A percentile compares a stretch with the other conserved stretches of the same genome.
Conservation (phyloP, 2,329 filamentous ascomycete genomes). For the Fusarium cicatricum region DNA sequence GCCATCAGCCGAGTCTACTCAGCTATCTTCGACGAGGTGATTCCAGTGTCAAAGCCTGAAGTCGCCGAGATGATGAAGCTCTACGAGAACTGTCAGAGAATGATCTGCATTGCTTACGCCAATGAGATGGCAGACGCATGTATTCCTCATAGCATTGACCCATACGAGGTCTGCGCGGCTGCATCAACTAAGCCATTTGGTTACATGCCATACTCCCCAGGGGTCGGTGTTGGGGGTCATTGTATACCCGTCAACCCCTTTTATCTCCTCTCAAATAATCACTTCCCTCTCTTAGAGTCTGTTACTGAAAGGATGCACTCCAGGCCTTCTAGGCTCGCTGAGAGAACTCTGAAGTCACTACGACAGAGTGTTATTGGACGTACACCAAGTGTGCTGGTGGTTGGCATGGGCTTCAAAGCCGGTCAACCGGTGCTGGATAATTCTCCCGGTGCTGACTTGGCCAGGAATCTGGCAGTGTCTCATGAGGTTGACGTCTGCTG, state of each 20-base stretch:
- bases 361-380: slow-evolving; percentile 12
- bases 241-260: slow-evolving; percentile 64
- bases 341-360: slow-evolving; percentile 41
- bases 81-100: slow-evolving; percentile 65
- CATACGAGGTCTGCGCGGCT: slow-evolving; percentile 57
- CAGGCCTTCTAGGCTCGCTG: slow-evolving; percentile 50
- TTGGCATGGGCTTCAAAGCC: slow-evolving; percentile 58
- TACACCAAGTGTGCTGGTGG: slow-evolving; percentile 49
- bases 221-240: slow-evolving; percentile 61
- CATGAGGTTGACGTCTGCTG: slow-evolving; percentile 50
- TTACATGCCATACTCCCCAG: slow-evolving; percentile 56
- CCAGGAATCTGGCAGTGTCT: slow-evolving; percentile 45
- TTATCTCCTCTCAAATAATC: slow-evolving; percentile 57
- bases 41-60: slow-evolving; percentile 59
- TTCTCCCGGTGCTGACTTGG: slow-evolving; percentile 54
- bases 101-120: slow-evolving; percentile 61
- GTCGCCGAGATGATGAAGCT: slow-evolving; percentile 65
- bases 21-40: slow-evolving; percentile 53
- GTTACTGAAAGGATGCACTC: slow-evolving; percentile 53
- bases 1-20: slow-evolving; percentile 55
- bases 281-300: slow-evolving; percentile 55
- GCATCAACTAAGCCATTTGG: slow-evolving; percentile 61
- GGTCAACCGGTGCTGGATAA: slow-evolving; percentile 56
- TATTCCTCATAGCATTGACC: slow-evolving; percentile 52
- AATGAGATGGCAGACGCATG: slow-evolving; percentile 65